These are phyloP conservation scores for Zygoascus tannicola DNA, from an alignment of 805 yeast species.

Conservation along the genomic window DNA sequence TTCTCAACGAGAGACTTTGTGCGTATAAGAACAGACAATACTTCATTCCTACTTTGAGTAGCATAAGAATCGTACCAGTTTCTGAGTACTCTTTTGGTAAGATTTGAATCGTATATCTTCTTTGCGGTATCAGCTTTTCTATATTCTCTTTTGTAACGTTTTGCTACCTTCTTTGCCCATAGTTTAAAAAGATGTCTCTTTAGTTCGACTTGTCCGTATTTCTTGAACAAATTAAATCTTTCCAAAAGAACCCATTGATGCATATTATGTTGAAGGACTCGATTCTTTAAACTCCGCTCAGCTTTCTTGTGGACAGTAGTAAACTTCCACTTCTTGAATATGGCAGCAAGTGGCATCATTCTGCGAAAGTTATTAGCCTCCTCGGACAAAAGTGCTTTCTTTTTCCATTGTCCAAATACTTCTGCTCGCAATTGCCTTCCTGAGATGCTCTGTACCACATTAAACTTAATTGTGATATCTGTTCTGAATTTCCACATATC, in stretches of 20 bases:
- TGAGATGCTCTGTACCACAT: not conserved
- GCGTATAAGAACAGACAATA: not conserved
- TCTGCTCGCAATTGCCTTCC: not conserved
- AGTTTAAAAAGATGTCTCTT: not conserved
- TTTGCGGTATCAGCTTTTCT: not conserved
- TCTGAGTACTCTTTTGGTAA: not conserved
- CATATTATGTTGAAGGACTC: conserved; percentile 1
- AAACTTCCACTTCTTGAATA: conserved; percentile 11
- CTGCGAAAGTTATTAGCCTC: conserved; percentile 14
- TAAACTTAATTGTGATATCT: not conserved
- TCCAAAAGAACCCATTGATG: conserved; percentile 9
- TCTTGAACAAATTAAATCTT: conserved; percentile 1
- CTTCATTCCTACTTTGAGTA: not conserved
- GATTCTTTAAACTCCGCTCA: not conserved
- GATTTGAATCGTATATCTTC: not conserved
- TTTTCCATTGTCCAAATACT: conserved; percentile 1
- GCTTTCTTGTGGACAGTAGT: not conserved
- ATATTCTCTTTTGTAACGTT: not conserved
- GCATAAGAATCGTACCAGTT: not conserved
- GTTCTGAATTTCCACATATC: conserved; percentile 8
- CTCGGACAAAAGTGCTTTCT: not conserved
- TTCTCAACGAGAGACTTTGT: conserved; percentile 2
- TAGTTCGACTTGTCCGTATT: conserved; percentile 1
- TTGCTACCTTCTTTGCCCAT: conserved; percentile 6
- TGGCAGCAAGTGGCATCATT: conserved; percentile 8